Evolutionary conservation across 306 rosid species (phyloP), one percentile per base, ranked within the genome.

Genomic region (Quercus alba): DNA sequence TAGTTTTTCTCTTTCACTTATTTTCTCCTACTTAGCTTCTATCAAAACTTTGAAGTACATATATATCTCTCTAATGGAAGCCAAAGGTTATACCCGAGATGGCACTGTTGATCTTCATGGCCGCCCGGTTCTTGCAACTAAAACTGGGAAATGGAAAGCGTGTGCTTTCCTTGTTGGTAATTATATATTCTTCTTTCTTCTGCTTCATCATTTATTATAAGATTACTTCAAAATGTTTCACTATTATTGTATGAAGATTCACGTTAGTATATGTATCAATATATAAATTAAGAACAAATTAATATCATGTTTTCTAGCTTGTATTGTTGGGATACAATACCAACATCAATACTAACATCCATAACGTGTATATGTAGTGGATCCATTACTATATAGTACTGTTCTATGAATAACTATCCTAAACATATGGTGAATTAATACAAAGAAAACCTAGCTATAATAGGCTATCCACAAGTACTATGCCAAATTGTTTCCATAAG

Each of bases 141-240:
- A 89, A 81, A 95, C 99, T 49, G 99, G 99, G 19, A 95, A 91
- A 87, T 95, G 99, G 99, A 95, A 86, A 82, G 99, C 99, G 20
- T 95, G 99, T 35, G 90, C 98, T 76, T 95, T 93, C 77, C 98
- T 95, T 57, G 97, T 95, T 85, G 99, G 99, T 95, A 74, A 74
- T 82, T 31, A 28, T 73, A 51, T 31, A 6, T 26, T 20, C 44
- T 64, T 21, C 6, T 67, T 28, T 66, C 72, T 67, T 67, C 10
- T 30, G 10, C 72, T 7, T 64, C 14, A 26, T 63, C 28, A 28
- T 64, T 3, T 18, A 5, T 38, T 38, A 5, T 14, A 6, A 9
- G 46, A 35, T 5, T 63, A 12, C 70, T 6, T 49, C 17, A 11
- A 49, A 49, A 49, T 49, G 54, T 12, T 49, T 49, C 54, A 49